Conservation (phyloP, 805 yeast genomes). For the Wickerhamomyces tratensis region DNA sequence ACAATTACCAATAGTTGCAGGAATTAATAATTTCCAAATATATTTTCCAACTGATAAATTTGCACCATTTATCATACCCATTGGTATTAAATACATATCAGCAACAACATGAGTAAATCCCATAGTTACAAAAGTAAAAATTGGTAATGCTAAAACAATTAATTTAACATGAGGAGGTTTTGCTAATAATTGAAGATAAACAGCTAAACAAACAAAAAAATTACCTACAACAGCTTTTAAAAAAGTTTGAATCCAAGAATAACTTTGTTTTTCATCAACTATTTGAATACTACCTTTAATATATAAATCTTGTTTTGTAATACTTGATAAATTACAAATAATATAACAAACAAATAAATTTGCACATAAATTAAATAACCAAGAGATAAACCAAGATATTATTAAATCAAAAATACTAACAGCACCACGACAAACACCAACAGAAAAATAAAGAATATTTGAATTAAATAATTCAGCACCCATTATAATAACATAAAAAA, state of each 20-base stretch:
- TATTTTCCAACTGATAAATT: constrained; percentile 51
- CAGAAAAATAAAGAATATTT: constrained; percentile 61
- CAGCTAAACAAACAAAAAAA: constrained; percentile 67
- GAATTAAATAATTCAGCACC: constrained; percentile 75
- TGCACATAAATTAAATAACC: constrained; percentile 56
- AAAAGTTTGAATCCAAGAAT: constrained; percentile 51
- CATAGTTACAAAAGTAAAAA: constrained; percentile 68
- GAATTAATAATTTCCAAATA: constrained; percentile 65
- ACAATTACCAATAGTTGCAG: constrained; percentile 66
- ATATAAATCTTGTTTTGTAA: constrained; percentile 31
- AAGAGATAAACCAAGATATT: constrained; percentile 59
- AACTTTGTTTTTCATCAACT: constrained; percentile 32
- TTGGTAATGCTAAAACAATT: constrained; percentile 52
- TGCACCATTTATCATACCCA: constrained; percentile 62
- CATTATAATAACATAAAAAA: constrained; percentile 64
- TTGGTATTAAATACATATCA: constrained; percentile 62
- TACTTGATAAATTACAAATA: constrained; percentile 46
- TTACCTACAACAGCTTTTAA: constrained; percentile 71
- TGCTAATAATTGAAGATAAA: constrained; percentile 68
- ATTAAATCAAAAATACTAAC: constrained; percentile 53
- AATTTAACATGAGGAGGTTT: constrained; percentile 74
- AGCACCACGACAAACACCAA: constrained; percentile 61
- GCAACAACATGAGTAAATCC: constrained; percentile 80
- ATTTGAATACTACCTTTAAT: constrained; percentile 38
- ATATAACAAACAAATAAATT: constrained; percentile 59